Evolutionary conservation across 2,329 filamentous ascomycete genomes (phyloP), one percentile per base, ranked within the genome.

Genomic region (Phaeosphaeriaceae sp.): DNA sequence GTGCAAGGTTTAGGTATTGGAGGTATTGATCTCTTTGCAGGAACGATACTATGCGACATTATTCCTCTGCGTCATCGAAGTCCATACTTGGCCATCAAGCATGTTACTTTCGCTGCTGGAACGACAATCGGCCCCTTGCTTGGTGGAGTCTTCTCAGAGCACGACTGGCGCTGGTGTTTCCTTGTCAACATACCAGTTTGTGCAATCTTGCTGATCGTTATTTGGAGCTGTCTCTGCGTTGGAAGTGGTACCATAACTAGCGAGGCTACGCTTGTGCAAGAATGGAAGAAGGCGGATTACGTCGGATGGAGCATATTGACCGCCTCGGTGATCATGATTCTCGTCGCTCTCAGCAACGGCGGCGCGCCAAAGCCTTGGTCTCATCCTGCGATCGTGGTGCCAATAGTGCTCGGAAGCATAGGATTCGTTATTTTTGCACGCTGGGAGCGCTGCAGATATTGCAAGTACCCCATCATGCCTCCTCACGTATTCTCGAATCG

Each of bases 1-100:
- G 70, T 89, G 1, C 85, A 88, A 55, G 86, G 87, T 0, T 65
- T 83, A 1, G 83, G 83, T 0, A 78, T 73, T 1, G 82, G 80
- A 1, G 83, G 83, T 0, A 77, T 82, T 61, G 77, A 77, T 50
- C 67, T 82, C 42, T 71, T 85, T 2, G 74, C 79, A 4, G 80
- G 82, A 22, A 78, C 85, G 51, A 79, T 86, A 19, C 74, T 85
- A 7, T 82, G 77, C 22, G 84, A 86, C 54, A 67, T 86, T 2
- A 79, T 85, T 0, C 80, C 83, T 0, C 70, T 86, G 24, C 58
- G 68, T 3, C 65, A 84, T 57, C 71, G 84, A 51, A 80, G 79
- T 10, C 73, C 79, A 11, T 84, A 78, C 57, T 57, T 74, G 25
- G 66, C 63, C 1, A 69, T 76, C 51, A 71, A 69, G 42, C 65